Evolutionary conservation across 345 rosid genomes (phyloP).

Genomic region (Excoecaria cochinchinensis): DNA sequence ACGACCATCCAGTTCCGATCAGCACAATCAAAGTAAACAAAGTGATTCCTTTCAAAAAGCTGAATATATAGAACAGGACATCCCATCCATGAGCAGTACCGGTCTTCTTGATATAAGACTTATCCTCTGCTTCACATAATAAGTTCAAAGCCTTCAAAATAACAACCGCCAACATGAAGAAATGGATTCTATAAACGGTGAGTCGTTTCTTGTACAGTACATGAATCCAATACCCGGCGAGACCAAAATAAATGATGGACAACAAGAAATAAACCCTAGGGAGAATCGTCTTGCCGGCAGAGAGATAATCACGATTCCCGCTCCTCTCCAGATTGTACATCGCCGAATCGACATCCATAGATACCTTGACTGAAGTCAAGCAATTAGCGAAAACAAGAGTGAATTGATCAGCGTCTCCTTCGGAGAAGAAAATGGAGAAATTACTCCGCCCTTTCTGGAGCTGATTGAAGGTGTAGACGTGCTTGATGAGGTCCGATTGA

Average conservation of each 20-base stretch:
- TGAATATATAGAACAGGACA: slow-evolving; percentile 86
- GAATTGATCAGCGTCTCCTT: slow-evolving; percentile 71
- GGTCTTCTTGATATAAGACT: slow-evolving; percentile 75
- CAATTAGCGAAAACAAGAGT: slow-evolving; percentile 86
- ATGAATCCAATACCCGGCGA: slow-evolving; percentile 72
- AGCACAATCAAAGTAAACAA: slow-evolving; percentile 86
- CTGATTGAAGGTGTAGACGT: slow-evolving; percentile 58
- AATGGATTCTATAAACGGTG: slow-evolving; percentile 74
- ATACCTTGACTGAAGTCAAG: slow-evolving; percentile 54
- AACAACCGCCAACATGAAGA: slow-evolving; percentile 90
- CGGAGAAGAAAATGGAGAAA: slow-evolving; percentile 22
- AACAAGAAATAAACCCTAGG: slow-evolving; percentile 81
- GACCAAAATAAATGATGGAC: slow-evolving; percentile 54
- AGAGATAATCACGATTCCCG: slow-evolving; percentile 70
- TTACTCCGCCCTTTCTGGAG: slow-evolving; percentile 34
- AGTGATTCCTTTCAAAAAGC: slow-evolving; percentile 84
- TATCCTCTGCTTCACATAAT: slow-evolving; percentile 89
- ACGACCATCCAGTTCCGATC: slow-evolving; percentile 97
- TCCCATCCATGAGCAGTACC: slow-evolving; percentile 99
- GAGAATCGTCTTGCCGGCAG: slow-evolving; percentile 76
- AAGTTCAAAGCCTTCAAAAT: slow-evolving; percentile 67
- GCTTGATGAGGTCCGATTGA: slow-evolving; percentile 59
- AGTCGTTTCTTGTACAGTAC: slow-evolving; percentile 70
- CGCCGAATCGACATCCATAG: slow-evolving; percentile 75
- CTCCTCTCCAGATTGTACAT: slow-evolving; percentile 85